These are phyloP conservation scores for Epichloe hybrida DNA, from an alignment of 2,329 filamentous ascomycete species.

Conservation along the genomic window DNA sequence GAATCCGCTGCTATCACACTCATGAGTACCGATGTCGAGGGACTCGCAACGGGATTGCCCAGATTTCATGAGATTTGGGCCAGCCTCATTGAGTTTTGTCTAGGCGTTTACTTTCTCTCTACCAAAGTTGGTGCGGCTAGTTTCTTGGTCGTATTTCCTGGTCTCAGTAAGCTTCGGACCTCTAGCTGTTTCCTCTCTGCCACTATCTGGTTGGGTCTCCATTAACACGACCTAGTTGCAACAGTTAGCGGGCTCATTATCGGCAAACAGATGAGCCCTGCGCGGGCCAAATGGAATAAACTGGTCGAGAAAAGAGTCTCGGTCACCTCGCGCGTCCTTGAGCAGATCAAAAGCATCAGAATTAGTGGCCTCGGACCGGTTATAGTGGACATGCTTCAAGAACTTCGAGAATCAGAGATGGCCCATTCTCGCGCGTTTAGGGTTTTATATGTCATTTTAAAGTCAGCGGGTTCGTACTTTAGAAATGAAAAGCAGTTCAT, in stretches of 20 bases:
- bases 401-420: slow-evolving; percentile 8
- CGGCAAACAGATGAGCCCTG: slow-evolving; percentile 21
- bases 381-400: slow-evolving; percentile 4
- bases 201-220: not conserved
- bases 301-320: slow-evolving; percentile 18
- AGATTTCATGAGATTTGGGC: slow-evolving; percentile 22
- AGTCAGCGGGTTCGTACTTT: slow-evolving; percentile 2
- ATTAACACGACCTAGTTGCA: slow-evolving; percentile 17
- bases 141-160: slow-evolving; percentile 46
- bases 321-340: slow-evolving; percentile 14
- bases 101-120: slow-evolving; percentile 7
- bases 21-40: slow-evolving; percentile 32
- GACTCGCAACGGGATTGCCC: slow-evolving; percentile 13
- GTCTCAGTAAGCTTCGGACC: slow-evolving; percentile 28
- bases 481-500: not conserved
- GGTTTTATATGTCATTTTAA: slow-evolving; percentile 3
- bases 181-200: not conserved
- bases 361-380: slow-evolving; percentile 18
- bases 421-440: slow-evolving; percentile 4
- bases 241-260: slow-evolving; percentile 28
- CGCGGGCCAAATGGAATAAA: slow-evolving; percentile 20
- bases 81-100: slow-evolving; percentile 11
- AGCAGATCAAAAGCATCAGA: slow-evolving; percentile 20
- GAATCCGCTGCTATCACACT: slow-evolving; percentile 25
- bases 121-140: slow-evolving; percentile 2